These are phyloP conservation scores for Rhodotorula glutinis DNA, from an alignment of 1,284 basidiomycete genomes.

Conservation along the genomic window DNA sequence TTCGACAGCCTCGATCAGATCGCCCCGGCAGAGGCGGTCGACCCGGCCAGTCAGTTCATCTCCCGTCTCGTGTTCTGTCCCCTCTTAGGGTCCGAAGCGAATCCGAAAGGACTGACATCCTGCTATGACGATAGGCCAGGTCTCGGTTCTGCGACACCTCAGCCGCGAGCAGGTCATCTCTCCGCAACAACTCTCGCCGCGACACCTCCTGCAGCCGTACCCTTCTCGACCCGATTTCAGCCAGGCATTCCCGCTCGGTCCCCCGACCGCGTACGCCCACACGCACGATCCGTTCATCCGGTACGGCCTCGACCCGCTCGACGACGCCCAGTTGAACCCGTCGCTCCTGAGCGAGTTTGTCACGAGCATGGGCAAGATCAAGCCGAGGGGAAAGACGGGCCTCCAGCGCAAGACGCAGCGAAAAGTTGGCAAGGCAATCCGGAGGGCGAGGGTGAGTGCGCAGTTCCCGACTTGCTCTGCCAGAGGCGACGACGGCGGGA, in stretches of 20 bases:
- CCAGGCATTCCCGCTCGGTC: conserved; percentile 37
- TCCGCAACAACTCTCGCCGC: conserved; percentile 34
- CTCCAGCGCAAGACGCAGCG: conserved; percentile 81
- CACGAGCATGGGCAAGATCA: conserved; percentile 81
- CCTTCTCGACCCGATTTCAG: conserved; percentile 26
- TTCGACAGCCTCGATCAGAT: background rate
- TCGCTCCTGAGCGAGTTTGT: conserved; percentile 66
- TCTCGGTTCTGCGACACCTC: conserved; percentile 27
- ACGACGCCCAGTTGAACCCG: conserved; percentile 56
- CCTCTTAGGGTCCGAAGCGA: background rate
- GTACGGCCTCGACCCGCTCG: conserved; percentile 30
- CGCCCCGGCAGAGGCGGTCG: background rate
- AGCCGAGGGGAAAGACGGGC: conserved; percentile 63
- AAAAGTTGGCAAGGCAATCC: conserved; percentile 77
- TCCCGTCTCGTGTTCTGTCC: background rate
- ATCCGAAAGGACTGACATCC: background rate
- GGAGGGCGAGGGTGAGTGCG: conserved; percentile 66
- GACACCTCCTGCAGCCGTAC: conserved; percentile 31
- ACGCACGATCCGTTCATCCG: conserved; percentile 58
- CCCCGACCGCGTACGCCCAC: conserved; percentile 22
- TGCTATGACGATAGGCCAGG: conserved; percentile 10
- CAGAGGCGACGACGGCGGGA: background rate
- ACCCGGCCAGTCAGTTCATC: conserved; percentile 4
- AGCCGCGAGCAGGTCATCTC: conserved; percentile 20
- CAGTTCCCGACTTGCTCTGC: background rate